Evolutionary conservation across 2,329 filamentous ascomycete species (phyloP).

Genomic region (Ophiostoma piceae): DNA sequence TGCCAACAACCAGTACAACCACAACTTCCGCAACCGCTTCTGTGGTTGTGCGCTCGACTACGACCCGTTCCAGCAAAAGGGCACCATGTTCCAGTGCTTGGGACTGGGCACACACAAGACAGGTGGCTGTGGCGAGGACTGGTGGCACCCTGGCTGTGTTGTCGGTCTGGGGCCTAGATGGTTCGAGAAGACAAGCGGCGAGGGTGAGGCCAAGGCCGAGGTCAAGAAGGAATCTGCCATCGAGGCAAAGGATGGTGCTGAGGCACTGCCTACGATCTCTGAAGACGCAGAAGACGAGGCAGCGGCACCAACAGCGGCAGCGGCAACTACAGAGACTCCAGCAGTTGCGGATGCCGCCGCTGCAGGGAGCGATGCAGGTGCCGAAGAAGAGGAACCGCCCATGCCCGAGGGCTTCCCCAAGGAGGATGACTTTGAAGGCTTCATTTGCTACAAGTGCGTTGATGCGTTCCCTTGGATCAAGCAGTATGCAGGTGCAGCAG

Average conservation of each 20-base stretch:
- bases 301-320: constrained; percentile 32
- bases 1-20: constrained; percentile 79
- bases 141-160: constrained; percentile 93
- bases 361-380: constrained; percentile 28
- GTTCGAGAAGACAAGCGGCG: constrained; percentile 47
- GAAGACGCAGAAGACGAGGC: constrained; percentile 18
- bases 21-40: constrained; percentile 90
- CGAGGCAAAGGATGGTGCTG: not conserved
- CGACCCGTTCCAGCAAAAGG: constrained; percentile 81
- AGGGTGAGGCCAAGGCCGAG: not conserved
- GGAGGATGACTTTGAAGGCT: constrained; percentile 82
- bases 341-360: constrained; percentile 29
- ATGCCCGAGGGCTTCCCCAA: constrained; percentile 79
- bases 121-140: constrained; percentile 92
- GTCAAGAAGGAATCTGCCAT: not conserved
- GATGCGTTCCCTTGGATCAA: constrained; percentile 89
- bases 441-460: constrained; percentile 92
- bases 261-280: constrained; percentile 23
- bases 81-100: constrained; percentile 97
- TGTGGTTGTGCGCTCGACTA: constrained; percentile 87
- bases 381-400: constrained; percentile 47
- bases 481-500: constrained; percentile 70
- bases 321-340: constrained; percentile 27
- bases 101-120: constrained; percentile 73
- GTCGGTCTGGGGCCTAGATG: constrained; percentile 73